Evolutionary conservation across 2,329 filamentous ascomycete species (phyloP).

Genomic region (Penicillium sumatraense): DNA sequence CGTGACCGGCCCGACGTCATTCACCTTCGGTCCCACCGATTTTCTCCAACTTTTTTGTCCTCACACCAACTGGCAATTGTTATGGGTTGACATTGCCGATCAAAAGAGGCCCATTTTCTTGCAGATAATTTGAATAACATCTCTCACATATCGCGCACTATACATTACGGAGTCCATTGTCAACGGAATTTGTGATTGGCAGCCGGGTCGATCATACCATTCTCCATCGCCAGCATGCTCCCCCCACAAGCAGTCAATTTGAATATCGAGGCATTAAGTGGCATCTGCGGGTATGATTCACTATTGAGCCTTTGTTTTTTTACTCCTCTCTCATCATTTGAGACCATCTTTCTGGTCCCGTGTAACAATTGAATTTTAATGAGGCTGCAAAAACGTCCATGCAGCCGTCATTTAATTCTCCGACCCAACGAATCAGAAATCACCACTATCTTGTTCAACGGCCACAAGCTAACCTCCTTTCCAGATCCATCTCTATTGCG

Average conservation of each 20-base stretch:
- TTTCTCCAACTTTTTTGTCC: conserved; percentile 19
- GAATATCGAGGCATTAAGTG: conserved; percentile 87
- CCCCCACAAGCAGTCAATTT: conserved; percentile 60
- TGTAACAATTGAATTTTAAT: not conserved
- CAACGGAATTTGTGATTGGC: not conserved
- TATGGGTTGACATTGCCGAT: conserved; percentile 9
- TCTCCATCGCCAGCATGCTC: conserved; percentile 34
- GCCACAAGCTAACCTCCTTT: conserved; percentile 13
- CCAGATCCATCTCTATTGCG: conserved; percentile 89
- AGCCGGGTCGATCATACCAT: conserved; percentile 5
- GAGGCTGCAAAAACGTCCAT: not conserved
- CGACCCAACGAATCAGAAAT: not conserved
- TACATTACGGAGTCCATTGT: not conserved
- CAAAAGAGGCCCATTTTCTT: not conserved
- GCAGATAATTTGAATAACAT: not conserved
- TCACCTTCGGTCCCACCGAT: conserved; percentile 16
- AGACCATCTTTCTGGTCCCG: not conserved
- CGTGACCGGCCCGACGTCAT: conserved; percentile 31
- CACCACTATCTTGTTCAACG: conserved; percentile 1
- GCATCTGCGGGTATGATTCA: conserved; percentile 75
- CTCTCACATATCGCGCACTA: not conserved
- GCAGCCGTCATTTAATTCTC: conserved; percentile 3
- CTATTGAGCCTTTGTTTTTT: not conserved
- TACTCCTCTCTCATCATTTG: too few species aligned
- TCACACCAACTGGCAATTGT: conserved; percentile 17